These are phyloP conservation scores for Arachnopeziza araneosa DNA, from an alignment of 2,329 filamentous ascomycete species.

Conservation along the genomic window DNA sequence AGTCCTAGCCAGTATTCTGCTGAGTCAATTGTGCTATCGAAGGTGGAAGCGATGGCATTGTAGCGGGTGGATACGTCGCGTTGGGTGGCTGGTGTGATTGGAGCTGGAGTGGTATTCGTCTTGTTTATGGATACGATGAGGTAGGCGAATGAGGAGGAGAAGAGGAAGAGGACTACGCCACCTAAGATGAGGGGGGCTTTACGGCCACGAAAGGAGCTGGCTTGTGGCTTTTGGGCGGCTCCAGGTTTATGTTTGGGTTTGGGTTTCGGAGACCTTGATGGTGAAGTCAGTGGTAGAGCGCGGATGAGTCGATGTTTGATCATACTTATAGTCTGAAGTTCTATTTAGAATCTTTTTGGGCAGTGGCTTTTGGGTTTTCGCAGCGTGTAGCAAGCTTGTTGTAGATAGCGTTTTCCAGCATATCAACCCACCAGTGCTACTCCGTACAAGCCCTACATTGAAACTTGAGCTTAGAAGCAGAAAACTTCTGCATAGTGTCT, in stretches of 20 bases:
- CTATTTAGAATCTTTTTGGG: background rate
- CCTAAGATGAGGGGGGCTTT: constrained; percentile 22
- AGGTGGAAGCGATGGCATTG: constrained; percentile 42
- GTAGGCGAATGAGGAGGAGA: constrained; percentile 1
- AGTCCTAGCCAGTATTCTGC: constrained; percentile 55
- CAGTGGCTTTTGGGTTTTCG: background rate
- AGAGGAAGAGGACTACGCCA: constrained; percentile 1
- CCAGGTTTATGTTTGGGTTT: constrained; percentile 8
- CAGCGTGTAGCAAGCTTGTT: constrained; percentile 1
- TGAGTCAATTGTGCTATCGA: constrained; percentile 53
- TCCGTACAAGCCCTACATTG: background rate
- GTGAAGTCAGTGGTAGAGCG: background rate
- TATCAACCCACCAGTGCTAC: background rate
- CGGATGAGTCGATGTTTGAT: background rate
- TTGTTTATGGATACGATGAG: background rate
- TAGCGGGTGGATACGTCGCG: constrained; percentile 29
- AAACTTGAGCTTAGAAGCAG: background rate
- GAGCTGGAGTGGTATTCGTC: constrained; percentile 17
- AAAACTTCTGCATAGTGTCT: background rate
- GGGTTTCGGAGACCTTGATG: constrained; percentile 15
- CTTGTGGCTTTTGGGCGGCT: constrained; percentile 1
- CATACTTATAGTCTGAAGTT: background rate
- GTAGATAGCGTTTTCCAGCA: background rate
- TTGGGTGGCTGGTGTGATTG: constrained; percentile 19
- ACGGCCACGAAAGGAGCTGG: constrained; percentile 23